A percentile compares a stretch with the other conserved stretches of the same genome.
Conservation (phyloP, 305 asterid genomes). For the Petunia hybrid region DNA sequence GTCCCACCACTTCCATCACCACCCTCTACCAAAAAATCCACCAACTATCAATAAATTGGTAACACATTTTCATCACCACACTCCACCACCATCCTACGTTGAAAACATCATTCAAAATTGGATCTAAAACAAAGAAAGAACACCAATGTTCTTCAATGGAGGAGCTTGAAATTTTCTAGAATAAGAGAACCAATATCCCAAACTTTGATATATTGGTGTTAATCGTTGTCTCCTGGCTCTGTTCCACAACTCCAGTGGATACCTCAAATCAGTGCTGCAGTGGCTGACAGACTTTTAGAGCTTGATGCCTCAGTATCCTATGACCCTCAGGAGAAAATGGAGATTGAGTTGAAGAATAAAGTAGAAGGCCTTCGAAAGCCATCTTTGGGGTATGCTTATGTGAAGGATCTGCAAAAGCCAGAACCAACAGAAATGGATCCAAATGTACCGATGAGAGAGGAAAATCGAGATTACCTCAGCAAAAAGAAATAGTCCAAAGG, state of each 20-base stretch:
- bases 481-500: background rate
- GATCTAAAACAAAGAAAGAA: no score
- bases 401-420: slow-evolving; percentile 33
- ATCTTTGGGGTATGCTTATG: slow-evolving; percentile 33
- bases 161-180: no score
- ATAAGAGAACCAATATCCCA: no score
- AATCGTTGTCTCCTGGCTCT: slow-evolving; percentile 2
- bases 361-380: slow-evolving; percentile 43
- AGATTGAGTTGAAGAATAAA: slow-evolving; percentile 38
- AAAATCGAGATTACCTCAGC: slow-evolving; percentile 35
- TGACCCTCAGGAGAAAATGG: slow-evolving; percentile 51
- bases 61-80: no score
- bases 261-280: slow-evolving; percentile 82
- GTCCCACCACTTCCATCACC: no score
- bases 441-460: slow-evolving; percentile 31
- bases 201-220: no score
- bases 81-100: no score
- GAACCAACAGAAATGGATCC: slow-evolving; percentile 31
- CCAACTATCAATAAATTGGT: no score
- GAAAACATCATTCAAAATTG: no score
- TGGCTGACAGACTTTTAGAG: slow-evolving; percentile 84
- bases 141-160: no score
- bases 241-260: slow-evolving; percentile 45
- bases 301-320: slow-evolving; percentile 72
- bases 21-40: no score